Conservation (phyloP, 139 green algal species). For the Chlamydomonas schloesseri region DNA sequence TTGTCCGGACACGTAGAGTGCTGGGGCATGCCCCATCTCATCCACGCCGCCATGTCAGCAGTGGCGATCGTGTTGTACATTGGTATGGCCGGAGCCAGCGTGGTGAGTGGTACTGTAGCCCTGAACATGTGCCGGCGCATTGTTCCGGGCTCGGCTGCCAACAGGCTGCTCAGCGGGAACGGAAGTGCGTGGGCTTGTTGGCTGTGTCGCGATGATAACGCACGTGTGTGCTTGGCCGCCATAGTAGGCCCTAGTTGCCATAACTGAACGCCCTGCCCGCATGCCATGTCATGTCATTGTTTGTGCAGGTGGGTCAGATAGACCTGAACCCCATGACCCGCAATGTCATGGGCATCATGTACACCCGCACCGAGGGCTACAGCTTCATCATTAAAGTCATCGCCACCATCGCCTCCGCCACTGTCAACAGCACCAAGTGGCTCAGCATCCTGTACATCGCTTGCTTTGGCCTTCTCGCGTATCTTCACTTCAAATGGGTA, state of each 20-base stretch:
- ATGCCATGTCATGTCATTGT: too few relatives aligned
- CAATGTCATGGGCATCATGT: neutral
- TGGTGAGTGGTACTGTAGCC: neutral
- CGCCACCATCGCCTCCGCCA: neutral
- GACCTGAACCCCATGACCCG: neutral
- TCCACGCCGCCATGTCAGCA: neutral
- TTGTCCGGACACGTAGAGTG: neutral
- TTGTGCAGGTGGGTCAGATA: neutral
- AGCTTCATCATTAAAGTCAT: neutral
- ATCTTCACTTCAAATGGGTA: neutral
- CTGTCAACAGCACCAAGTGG: neutral
- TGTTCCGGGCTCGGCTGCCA: too few relatives aligned
- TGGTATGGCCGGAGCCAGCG: neutral
- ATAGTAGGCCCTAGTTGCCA: too few relatives aligned
- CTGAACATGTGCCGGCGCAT: too few relatives aligned
- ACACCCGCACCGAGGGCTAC: neutral
- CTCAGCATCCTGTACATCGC: neutral
- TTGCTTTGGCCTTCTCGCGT: neutral
- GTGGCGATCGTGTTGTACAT: neutral
- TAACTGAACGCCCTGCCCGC: too few relatives aligned
- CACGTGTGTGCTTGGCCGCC: too few relatives aligned
- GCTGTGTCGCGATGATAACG: too few relatives aligned
- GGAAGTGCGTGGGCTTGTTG: too few relatives aligned
- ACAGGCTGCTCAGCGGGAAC: too few relatives aligned
- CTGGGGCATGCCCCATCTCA: constrained; percentile 27